Evolutionary conservation across 805 yeast genomes (phyloP).

Genomic region (Saccharomycopsis lassenensis): DNA sequence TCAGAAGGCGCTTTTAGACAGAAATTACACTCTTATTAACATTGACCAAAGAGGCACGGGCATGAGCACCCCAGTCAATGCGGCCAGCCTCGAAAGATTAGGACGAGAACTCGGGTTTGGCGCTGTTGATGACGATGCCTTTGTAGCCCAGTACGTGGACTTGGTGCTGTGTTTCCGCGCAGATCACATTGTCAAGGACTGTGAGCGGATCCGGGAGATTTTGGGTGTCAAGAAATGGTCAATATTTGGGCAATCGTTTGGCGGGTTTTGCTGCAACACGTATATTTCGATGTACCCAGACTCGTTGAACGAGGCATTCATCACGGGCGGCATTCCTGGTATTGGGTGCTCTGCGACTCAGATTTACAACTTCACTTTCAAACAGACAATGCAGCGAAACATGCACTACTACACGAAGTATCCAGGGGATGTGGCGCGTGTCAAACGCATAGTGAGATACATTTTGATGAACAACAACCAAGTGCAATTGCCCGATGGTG

Average conservation of each 20-base stretch:
- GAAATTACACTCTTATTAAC: slow-evolving; percentile 34
- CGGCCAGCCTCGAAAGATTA: slow-evolving; percentile 19
- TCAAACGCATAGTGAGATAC: slow-evolving; percentile 28
- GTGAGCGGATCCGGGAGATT: slow-evolving; percentile 33
- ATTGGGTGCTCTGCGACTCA: slow-evolving; percentile 32
- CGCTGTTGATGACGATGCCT: slow-evolving; percentile 12
- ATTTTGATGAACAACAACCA: slow-evolving; percentile 23
- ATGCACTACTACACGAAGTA: slow-evolving; percentile 35
- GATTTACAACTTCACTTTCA: slow-evolving; percentile 38
- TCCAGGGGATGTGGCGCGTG: slow-evolving; percentile 34
- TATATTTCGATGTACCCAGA: slow-evolving; percentile 36
- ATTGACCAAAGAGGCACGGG: slow-evolving; percentile 60
- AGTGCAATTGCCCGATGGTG: slow-evolving; percentile 39
- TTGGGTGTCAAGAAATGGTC: slow-evolving; percentile 36
- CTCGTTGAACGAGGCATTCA: slow-evolving; percentile 32
- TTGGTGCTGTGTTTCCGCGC: slow-evolving; percentile 39
- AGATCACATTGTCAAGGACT: slow-evolving; percentile 40
- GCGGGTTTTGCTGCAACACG: slow-evolving; percentile 42
- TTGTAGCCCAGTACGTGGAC: slow-evolving; percentile 26
- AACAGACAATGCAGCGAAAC: slow-evolving; percentile 37
- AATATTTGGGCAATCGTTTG: slow-evolving; percentile 43
- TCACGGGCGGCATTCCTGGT: slow-evolving; percentile 55
- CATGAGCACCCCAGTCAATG: slow-evolving; percentile 35
- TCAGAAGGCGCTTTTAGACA: slow-evolving; percentile 29
- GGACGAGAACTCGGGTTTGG: slow-evolving; percentile 8